Evolutionary conservation across 1,284 basidiomycete genomes (phyloP).

Genomic region (Coriolopsis trogii): DNA sequence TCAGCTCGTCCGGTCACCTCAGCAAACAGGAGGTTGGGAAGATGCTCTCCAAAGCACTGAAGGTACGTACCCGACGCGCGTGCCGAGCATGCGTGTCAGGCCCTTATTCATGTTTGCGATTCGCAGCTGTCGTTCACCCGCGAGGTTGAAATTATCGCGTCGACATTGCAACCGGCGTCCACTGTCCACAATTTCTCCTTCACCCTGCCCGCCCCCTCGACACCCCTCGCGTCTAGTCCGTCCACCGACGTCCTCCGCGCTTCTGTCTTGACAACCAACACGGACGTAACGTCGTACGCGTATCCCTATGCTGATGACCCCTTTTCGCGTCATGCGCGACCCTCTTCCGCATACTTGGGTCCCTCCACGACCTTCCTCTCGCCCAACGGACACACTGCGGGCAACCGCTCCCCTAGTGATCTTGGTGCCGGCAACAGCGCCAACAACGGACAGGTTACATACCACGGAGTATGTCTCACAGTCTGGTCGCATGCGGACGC

Average conservation of each 20-base stretch:
- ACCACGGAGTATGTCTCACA: slow-evolving; percentile 89
- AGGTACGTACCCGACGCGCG: slow-evolving; percentile 50
- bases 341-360: slow-evolving; percentile 76
- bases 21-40: slow-evolving; percentile 84
- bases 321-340: slow-evolving; percentile 63
- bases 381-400: slow-evolving; percentile 38
- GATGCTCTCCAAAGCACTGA: slow-evolving; percentile 89
- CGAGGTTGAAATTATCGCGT: slow-evolving; percentile 94
- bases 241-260: slow-evolving; percentile 74
- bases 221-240: slow-evolving; percentile 66
- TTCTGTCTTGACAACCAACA: slow-evolving; percentile 65
- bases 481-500: slow-evolving; percentile 95
- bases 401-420: slow-evolving; percentile 36
- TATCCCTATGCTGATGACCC: slow-evolving; percentile 76
- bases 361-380: slow-evolving; percentile 57
- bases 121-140: slow-evolving; percentile 82
- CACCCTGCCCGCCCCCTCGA: slow-evolving; percentile 71
- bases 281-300: slow-evolving; percentile 58
- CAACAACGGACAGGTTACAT: slow-evolving; percentile 58
- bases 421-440: slow-evolving; percentile 42
- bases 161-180: slow-evolving; percentile 87
- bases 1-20: slow-evolving; percentile 73
- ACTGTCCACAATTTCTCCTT: slow-evolving; percentile 95
- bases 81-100: not conserved
- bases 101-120: slow-evolving; percentile 5